Conservation (phyloP, 352 stramenopile genomes). For the Globisporangium barbulae region DNA sequence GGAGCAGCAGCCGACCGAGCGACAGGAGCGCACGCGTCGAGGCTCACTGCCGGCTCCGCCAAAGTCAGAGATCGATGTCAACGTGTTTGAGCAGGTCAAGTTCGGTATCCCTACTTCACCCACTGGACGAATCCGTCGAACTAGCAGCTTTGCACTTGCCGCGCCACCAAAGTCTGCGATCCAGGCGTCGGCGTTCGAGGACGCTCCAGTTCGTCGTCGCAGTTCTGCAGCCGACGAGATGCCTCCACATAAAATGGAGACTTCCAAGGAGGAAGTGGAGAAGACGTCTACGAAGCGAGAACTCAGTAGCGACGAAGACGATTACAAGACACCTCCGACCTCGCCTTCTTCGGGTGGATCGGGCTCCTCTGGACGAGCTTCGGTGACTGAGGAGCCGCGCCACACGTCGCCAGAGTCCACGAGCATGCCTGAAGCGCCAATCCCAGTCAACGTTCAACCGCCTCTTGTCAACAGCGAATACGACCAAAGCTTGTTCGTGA, state of each 20-base stretch:
- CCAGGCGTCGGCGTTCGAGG: conserved; percentile 40
- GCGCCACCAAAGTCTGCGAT: conserved; percentile 51
- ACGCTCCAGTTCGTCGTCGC: conserved; percentile 24
- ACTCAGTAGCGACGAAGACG: conserved; percentile 14
- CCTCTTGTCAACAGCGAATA: conserved; percentile 6
- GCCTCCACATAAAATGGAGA: not conserved
- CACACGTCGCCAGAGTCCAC: not conserved
- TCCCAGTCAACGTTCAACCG: conserved; percentile 1
- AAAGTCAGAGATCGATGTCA: conserved; percentile 31
- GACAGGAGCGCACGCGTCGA: conserved; percentile 4
- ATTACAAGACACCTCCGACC: conserved; percentile 12
- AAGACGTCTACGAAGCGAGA: conserved; percentile 7
- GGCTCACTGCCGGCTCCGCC: conserved; percentile 16
- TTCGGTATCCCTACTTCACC: not conserved
- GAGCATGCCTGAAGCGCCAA: conserved; percentile 3
- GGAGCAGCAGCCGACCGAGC: conserved; percentile 1
- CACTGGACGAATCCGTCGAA: conserved; percentile 5
- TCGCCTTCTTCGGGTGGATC: conserved; percentile 14
- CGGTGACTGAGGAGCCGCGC: not conserved
- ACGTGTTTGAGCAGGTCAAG: conserved; percentile 11
- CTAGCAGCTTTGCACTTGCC: conserved; percentile 6
- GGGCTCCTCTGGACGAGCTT: not conserved
- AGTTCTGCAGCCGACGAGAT: conserved; percentile 18
- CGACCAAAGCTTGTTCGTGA: conserved; percentile 7
- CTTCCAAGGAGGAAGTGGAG: not conserved